phyloP scores from a whole-genome alignment of 2,329 filamentous ascomycete genomes.

The Parascedosporium putredinis region DNA sequence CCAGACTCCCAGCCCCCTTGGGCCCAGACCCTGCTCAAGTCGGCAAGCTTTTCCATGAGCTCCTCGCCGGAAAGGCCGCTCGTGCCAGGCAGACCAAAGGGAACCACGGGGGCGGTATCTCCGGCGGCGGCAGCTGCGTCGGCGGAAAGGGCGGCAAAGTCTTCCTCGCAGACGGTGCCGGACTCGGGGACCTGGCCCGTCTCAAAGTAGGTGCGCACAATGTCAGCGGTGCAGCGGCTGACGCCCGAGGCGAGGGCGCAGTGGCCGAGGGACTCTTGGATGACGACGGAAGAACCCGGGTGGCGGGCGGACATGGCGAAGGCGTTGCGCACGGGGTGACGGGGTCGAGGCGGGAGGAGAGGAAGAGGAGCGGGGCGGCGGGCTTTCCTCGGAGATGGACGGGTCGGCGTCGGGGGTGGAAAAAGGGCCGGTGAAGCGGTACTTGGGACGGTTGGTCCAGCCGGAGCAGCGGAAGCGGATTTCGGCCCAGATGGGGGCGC shows the following conservation, averaged over 20 bases:
- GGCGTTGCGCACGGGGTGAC: constrained; percentile 33
- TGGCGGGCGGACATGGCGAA: constrained; percentile 17
- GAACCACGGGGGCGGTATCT: neutral
- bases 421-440: constrained; percentile 28
- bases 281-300: constrained; percentile 18
- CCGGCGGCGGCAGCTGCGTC: neutral
- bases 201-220: constrained; percentile 19
- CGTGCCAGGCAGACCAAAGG: neutral
- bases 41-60: neutral
- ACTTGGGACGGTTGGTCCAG: constrained; percentile 26
- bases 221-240: constrained; percentile 14
- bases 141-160: neutral
- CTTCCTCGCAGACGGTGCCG: constrained; percentile 14
- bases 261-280: constrained; percentile 22
- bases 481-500: constrained; percentile 23
- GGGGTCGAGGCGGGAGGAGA: constrained; percentile 32
- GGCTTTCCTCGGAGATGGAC: constrained; percentile 21
- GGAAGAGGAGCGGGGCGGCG: constrained; percentile 31
- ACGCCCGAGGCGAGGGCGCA: constrained; percentile 10
- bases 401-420: constrained; percentile 17
- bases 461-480: constrained; percentile 29
- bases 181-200: constrained; percentile 18
- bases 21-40: neutral
- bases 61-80: neutral
- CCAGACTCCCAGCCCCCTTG: too few species aligned